Percentiles rank a stretch among this genome's conserved stretches.
Conservation (phyloP, 225 moss, liverwort and hornwort species). For the Climacium dendroides region DNA sequence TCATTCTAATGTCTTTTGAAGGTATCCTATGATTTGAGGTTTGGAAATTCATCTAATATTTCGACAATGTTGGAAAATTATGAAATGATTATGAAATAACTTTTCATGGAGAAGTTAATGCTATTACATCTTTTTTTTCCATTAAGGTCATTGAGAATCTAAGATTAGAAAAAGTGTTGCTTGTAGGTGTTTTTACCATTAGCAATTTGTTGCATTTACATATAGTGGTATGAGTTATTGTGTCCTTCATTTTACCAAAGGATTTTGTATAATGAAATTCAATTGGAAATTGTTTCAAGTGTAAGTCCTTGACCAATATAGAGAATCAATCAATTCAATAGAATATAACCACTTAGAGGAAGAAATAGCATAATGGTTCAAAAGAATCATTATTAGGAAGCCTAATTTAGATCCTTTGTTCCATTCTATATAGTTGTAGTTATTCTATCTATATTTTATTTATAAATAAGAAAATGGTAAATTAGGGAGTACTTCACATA, state of each 20-base stretch:
- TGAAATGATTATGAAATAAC: too few species aligned
- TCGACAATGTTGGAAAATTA: too few species aligned
- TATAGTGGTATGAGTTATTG: neutral
- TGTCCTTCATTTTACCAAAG: neutral
- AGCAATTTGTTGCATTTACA: rapidly evolving
- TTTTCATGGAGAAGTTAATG: too few species aligned
- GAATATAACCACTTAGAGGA: too few species aligned
- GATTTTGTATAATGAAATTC: neutral
- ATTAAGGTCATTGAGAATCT: rapidly evolving
- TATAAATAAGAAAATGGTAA: rapidly evolving
- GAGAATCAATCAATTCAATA: neutral
- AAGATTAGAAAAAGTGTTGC: neutral
- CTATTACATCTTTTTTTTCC: rapidly evolving
- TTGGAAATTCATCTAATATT: neutral
- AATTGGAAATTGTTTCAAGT: neutral
- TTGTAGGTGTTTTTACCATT: rapidly evolving
- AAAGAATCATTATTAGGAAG: too few species aligned
- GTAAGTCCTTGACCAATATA: neutral
- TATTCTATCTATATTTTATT: neutral
- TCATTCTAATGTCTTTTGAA: neutral
- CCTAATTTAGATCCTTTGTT: rapidly evolving
- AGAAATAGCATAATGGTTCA: neutral
- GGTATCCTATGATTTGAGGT: too few species aligned
- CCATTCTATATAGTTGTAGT: neutral
- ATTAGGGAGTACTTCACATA: neutral